Base-by-base conservation (phyloP, 257 asterid genomes). In the Penstemon davidsonii region DNA sequence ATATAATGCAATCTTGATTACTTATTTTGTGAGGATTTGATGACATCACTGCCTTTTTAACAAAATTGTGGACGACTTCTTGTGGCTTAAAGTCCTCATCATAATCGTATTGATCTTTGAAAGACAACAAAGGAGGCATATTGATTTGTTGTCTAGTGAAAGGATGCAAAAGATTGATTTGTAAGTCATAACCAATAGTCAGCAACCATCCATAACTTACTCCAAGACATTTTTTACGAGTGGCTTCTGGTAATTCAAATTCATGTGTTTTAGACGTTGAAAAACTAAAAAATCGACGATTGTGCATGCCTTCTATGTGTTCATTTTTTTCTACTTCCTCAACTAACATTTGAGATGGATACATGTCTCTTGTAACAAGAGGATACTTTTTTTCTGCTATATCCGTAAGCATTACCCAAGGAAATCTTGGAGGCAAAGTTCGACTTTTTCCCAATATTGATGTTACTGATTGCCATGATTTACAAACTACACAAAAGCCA, bases 391-490 rank as follows among this genome's bases (percentile, higher is more conserved):
- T 25, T 25, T 25, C 33, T 25, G 33, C 33, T 1, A 25, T 25
- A 25, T 55, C 40, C 8, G 60, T 37, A 9, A 55, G 4, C 60
- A 55, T 55, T 37, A 55, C 60, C 60, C 18, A n/a, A 2, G 60
- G 40, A 55, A 9, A 19, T 54, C 8, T 6, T n/a, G 33, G 59
- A 19, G 36, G 59, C 1, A 54, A 25, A 25, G 2, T 25, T 25
- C 33, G 33, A 25, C 2, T 3, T 12, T 15, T 54, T 8, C 5
- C 9, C 36, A 54, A 10, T 54, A 54, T 15, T 12, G 38, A 19
- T 55, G 60, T 7, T 55, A 55, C 60, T 19, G 38, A 15, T 19
- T 55, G 12, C 40, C 60, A 55, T 55, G 60, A 33, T 39, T 55
- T 55, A 39, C 39, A 55, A 18, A 55, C 39, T 3, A 8, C 7